phyloP scores from a whole-genome alignment of 2,329 filamentous ascomycete species.

The Cladophialophora psammophila region DNA sequence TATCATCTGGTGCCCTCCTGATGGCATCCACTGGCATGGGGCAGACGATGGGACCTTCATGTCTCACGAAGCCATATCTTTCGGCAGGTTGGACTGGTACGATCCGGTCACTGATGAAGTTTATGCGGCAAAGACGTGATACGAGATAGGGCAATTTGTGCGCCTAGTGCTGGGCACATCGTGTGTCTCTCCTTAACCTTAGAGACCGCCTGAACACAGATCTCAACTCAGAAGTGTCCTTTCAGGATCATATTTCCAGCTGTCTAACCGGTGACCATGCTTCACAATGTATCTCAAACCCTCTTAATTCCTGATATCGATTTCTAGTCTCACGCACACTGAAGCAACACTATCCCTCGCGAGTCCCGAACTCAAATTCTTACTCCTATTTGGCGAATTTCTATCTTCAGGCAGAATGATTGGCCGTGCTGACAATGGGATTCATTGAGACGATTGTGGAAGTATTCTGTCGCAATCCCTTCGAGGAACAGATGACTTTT shows the following conservation, averaged over 20 bases:
- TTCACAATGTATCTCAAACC: neutral
- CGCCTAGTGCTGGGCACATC: neutral
- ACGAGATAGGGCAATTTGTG: neutral
- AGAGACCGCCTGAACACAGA: neutral
- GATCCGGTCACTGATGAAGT: conserved; percentile 49
- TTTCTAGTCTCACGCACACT: neutral
- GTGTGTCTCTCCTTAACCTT: neutral
- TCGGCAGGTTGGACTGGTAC: conserved; percentile 49
- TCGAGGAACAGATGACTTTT: no score
- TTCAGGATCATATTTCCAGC: neutral
- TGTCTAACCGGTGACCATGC: neutral
- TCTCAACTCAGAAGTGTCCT: neutral
- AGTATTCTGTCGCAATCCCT: no score
- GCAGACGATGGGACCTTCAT: conserved; percentile 52
- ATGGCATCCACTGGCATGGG: conserved; percentile 56
- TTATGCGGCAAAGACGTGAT: conserved; percentile 39
- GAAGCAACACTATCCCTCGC: neutral
- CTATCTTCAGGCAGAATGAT: no score
- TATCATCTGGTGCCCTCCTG: conserved; percentile 50
- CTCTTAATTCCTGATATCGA: neutral
- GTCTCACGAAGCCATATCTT: conserved; percentile 49
- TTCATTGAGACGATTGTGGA: no score
- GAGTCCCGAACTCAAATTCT: no score
- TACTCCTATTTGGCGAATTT: no score
- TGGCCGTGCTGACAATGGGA: no score